A percentile compares a stretch with the other conserved stretches of the same genome.
Evolutionary conservation across 176 grass and related monocot genomes (phyloP).

Genomic region (Tillandsia leiboldiana): DNA sequence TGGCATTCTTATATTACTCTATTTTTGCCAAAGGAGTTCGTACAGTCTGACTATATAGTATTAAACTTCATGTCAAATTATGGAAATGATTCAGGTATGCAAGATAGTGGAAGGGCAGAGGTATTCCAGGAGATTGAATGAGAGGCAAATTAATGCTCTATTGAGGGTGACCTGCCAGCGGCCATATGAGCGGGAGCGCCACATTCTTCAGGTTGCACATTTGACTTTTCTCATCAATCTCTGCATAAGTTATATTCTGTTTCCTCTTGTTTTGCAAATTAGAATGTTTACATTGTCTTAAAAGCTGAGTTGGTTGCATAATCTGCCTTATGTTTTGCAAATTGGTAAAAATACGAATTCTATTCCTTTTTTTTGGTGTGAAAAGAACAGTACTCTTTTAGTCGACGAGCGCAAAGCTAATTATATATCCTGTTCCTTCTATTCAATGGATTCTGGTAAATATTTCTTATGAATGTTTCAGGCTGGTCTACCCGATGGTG

Average conservation of each 20-base stretch:
- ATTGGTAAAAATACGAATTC: background rate
- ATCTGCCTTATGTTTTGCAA: no score
- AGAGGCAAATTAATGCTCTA: slow-evolving; percentile 80
- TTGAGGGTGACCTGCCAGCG: slow-evolving; percentile 79
- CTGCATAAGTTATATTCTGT: background rate
- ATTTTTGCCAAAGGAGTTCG: background rate
- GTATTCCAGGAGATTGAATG: slow-evolving; percentile 82
- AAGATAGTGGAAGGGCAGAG: slow-evolving; percentile 96
- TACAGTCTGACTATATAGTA: background rate
- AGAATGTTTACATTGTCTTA: no score
- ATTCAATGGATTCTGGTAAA: background rate
- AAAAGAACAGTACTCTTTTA: background rate
- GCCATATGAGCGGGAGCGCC: slow-evolving; percentile 59
- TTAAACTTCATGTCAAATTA: background rate
- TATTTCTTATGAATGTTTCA: slow-evolving; percentile 12
- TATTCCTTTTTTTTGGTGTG: background rate
- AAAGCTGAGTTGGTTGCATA: no score
- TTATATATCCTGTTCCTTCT: background rate
- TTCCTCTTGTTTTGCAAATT: no score
- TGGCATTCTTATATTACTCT: background rate
- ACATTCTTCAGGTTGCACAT: slow-evolving; percentile 58
- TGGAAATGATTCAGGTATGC: slow-evolving; percentile 48
- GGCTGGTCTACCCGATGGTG: slow-evolving; percentile 77
- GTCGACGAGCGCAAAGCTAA: background rate
- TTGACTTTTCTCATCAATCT: background rate